These are phyloP conservation scores for Triticum turgidum DNA, from an alignment of 176 grass and related monocot species.

Conservation along the genomic window DNA sequence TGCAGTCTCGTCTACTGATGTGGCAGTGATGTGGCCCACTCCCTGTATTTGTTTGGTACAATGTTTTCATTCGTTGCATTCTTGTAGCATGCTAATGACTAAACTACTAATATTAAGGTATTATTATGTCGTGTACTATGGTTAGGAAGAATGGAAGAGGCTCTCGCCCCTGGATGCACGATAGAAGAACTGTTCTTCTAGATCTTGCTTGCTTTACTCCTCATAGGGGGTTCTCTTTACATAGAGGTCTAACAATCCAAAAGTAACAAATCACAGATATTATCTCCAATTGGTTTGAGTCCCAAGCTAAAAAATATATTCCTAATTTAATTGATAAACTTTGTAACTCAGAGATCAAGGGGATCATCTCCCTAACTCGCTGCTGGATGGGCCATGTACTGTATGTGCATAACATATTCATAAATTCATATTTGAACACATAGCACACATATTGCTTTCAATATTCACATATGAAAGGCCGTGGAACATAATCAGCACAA, in stretches of 20 bases:
- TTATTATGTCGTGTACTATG: background rate
- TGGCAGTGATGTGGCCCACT: conserved; percentile 5
- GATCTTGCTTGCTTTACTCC: too few relatives aligned
- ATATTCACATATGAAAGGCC: background rate
- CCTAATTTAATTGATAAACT: background rate
- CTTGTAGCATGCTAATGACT: background rate
- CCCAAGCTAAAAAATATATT: background rate
- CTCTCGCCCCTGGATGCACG: background rate
- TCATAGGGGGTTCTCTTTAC: too few relatives aligned
- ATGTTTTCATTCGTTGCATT: background rate
- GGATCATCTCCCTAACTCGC: background rate
- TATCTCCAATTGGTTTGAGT: background rate
- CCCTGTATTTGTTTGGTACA: background rate
- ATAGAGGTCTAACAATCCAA: too few relatives aligned
- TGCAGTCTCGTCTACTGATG: background rate
- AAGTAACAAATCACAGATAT: background rate
- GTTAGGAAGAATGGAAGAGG: too few relatives aligned
- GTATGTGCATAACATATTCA: background rate
- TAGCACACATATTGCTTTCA: conserved; percentile 3
- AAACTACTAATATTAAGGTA: background rate
- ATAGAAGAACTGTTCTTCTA: background rate
- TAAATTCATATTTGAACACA: background rate
- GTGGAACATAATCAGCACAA: conserved; percentile 18
- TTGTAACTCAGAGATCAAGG: background rate
- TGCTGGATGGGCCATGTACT: background rate